Conservation (phyloP, 2,329 filamentous ascomycete species). For the Claviceps spartinae region DNA sequence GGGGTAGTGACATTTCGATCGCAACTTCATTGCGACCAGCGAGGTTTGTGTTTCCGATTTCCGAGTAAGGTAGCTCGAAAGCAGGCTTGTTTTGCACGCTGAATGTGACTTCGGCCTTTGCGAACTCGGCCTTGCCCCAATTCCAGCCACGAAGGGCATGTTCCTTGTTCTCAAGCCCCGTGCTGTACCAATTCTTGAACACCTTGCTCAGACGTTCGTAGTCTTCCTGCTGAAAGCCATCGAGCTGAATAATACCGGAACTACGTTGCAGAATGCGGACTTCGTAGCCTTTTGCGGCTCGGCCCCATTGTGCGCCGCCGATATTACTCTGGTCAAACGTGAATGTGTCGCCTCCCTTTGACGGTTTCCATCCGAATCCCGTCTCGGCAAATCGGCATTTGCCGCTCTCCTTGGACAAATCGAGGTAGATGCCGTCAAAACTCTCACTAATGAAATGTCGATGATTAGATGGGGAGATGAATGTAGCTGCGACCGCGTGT, state of each 20-base stretch:
- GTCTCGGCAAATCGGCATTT: conserved; percentile 92
- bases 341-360: conserved; percentile 77
- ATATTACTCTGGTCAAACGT: conserved; percentile 84
- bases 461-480: neutral
- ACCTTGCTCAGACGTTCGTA: conserved; percentile 81
- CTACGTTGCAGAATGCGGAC: conserved; percentile 80
- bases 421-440: conserved; percentile 94
- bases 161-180: conserved; percentile 82
- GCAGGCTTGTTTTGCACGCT: conserved; percentile 93
- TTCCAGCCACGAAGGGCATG: conserved; percentile 96
- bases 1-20: conserved; percentile 75
- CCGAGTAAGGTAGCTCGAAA: conserved; percentile 93
- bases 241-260: conserved; percentile 78
- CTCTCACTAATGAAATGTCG: conserved; percentile 48
- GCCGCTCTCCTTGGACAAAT: conserved; percentile 82
- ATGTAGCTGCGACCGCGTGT: neutral
- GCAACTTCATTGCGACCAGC: conserved; percentile 97
- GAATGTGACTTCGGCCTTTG: conserved; percentile 87
- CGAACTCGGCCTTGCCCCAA: conserved; percentile 97
- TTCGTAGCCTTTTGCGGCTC: conserved; percentile 83
- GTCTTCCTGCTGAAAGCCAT: conserved; percentile 91
- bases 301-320: conserved; percentile 81
- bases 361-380: conserved; percentile 90
- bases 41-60: conserved; percentile 95
- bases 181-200: conserved; percentile 97